These are phyloP conservation scores for Pezicula rhizophila DNA, from an alignment of 2,329 filamentous ascomycete genomes.

Conservation along the genomic window DNA sequence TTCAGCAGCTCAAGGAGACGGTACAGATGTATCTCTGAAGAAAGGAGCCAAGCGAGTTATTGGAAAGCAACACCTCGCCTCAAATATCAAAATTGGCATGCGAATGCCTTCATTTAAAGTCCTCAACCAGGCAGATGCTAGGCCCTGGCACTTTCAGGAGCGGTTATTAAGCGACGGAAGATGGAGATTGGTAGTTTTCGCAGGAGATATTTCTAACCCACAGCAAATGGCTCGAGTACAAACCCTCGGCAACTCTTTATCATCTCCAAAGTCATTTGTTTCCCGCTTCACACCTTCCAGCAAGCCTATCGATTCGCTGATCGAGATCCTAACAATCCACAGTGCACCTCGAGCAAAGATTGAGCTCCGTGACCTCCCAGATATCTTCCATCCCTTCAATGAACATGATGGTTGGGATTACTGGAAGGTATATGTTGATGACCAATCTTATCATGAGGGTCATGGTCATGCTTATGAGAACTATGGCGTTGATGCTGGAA, in stretches of 20 bases:
- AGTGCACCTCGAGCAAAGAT: constrained; percentile 40
- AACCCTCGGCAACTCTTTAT: constrained; percentile 40
- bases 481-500: constrained; percentile 19
- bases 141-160: constrained; percentile 55
- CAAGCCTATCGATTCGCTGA: constrained; percentile 37
- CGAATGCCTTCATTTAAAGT: constrained; percentile 55
- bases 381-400: constrained; percentile 40
- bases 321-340: constrained; percentile 59
- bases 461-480: constrained; percentile 31
- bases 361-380: constrained; percentile 44
- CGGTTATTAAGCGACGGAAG: constrained; percentile 49
- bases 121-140: constrained; percentile 49
- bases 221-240: constrained; percentile 39
- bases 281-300: constrained; percentile 34
- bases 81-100: constrained; percentile 40
- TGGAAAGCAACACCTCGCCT: constrained; percentile 22
- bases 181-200: constrained; percentile 56
- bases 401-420: constrained; percentile 46
- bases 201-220: constrained; percentile 45
- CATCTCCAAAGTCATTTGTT: constrained; percentile 33
- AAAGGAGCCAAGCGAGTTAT: constrained; percentile 9
- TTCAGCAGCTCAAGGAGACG: constrained; percentile 38
- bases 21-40: constrained; percentile 43
- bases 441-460: constrained; percentile 45
- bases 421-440: constrained; percentile 49